Base-by-base conservation (phyloP, 2,329 filamentous ascomycete genomes). In the Pseudocercospora fijiensis region DNA sequence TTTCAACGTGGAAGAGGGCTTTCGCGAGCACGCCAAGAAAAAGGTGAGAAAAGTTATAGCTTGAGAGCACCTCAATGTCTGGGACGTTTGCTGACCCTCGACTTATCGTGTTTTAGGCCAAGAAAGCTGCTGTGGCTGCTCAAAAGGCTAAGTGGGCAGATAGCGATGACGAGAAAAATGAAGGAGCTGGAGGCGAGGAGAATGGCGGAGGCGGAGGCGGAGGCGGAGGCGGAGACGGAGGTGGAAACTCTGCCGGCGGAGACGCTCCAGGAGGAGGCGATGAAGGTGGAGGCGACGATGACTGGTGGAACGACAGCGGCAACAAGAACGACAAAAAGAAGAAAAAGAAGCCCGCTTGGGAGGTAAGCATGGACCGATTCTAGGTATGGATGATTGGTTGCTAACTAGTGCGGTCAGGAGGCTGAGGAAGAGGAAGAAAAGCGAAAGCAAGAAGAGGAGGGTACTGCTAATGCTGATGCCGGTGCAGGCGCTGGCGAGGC, bases 21-120 rank as follows among this genome's bases (percentile, higher is more conserved):
- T 81, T 65, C 77, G 76, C 37, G 74, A 80, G 58, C 82, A 88
- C 71, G 82, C 80, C 30, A 77, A 79, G 63, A 89, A 88, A 76
- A 80, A 80, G 37, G 76, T 77, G 30, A 81, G n/a, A n/a, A n/a
- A n/a, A n/a, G n/a, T n/a, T n/a, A n/a, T n/a, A n/a, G n/a, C n/a
- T n/a, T n/a, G n/a, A n/a, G n/a, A n/a, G n/a, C n/a, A n/a, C n/a
- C n/a, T n/a, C n/a, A n/a, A n/a, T n/a, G n/a, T n/a, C n/a, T n/a
- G n/a, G n/a, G n/a, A n/a, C n/a, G n/a, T n/a, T n/a, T n/a, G n/a
- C n/a, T n/a, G n/a, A n/a, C n/a, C n/a, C n/a, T n/a, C n/a, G n/a
- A n/a, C n/a, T n/a, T n/a, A n/a, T n/a, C n/a, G n/a, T n/a, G n/a
- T n/a, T n/a, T n/a, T n/a, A n/a, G n/a, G n/a, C n/a, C n/a, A n/a